phyloP scores from a whole-genome alignment of 805 yeast species.

The Saccharomycopsis lassenensis region DNA sequence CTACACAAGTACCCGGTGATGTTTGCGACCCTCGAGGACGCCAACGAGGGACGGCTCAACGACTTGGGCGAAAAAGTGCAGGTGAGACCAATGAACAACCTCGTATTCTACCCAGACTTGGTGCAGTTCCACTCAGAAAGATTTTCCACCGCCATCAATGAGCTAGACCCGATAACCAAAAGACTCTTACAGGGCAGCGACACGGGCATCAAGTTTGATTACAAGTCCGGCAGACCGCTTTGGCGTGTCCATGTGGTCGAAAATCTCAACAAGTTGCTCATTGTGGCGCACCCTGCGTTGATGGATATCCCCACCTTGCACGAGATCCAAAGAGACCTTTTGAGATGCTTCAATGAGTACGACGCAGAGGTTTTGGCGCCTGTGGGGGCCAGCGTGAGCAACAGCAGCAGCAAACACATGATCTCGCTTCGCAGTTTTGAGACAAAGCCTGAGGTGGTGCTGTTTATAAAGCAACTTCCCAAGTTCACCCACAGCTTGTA shows the following conservation, averaged over 20 bases:
- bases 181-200: background rate
- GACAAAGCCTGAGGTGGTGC: background rate
- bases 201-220: conserved; percentile 2
- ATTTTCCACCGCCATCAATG: background rate
- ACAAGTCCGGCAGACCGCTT: conserved; percentile 2
- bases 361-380: background rate
- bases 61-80: conserved; percentile 7
- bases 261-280: conserved; percentile 2
- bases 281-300: conserved; percentile 6
- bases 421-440: background rate
- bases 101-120: background rate
- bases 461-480: background rate
- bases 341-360: conserved; percentile 6
- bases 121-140: conserved; percentile 1
- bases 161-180: background rate
- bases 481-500: background rate
- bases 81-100: conserved; percentile 5
- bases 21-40: conserved; percentile 7
- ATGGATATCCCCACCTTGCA: conserved; percentile 1
- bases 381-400: too few relatives aligned
- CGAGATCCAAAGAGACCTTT: conserved; percentile 1
- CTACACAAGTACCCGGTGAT: conserved; percentile 4
- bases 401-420: too few relatives aligned
- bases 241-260: conserved; percentile 6
- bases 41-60: conserved; percentile 5